A percentile compares a stretch with the other conserved stretches of the same genome.
These are phyloP conservation scores for Stevia rebaudiana DNA, from an alignment of 140 eudicot species.

Conservation along the genomic window DNA sequence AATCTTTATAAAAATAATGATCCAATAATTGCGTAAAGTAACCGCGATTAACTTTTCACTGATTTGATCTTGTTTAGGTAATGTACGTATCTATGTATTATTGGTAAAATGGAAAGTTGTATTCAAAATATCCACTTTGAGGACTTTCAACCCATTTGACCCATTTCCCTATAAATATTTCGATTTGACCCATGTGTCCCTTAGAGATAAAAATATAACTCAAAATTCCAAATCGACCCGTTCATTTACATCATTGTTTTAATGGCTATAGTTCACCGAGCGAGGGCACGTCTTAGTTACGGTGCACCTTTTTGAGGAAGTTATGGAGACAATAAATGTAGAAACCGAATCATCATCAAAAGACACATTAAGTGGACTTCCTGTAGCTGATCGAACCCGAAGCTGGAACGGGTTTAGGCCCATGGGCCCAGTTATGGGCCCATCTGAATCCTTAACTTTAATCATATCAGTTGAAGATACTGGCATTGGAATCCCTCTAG, in stretches of 20 bases:
- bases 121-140: not conserved
- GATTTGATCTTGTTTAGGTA: not conserved
- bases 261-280: slow-evolving; percentile 70
- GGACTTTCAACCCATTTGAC: not conserved
- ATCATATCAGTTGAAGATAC: slow-evolving; percentile 93
- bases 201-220: slow-evolving; percentile 1
- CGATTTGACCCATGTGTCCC: not conserved
- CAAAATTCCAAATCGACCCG: not conserved
- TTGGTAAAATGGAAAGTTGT: not conserved
- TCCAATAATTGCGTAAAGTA: not conserved
- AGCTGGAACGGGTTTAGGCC: slow-evolving; percentile 69
- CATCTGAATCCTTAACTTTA: slow-evolving; percentile 39
- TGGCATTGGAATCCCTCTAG: slow-evolving; percentile 78
- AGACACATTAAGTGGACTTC: slow-evolving; percentile 75
- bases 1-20: not conserved
- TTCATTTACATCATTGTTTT: too few relatives aligned
- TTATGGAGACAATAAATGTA: slow-evolving; percentile 46
- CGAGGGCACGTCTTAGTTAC: slow-evolving; percentile 88
- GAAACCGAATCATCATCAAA: slow-evolving; percentile 51
- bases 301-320: slow-evolving; percentile 84
- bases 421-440: slow-evolving; percentile 27
- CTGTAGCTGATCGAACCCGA: slow-evolving; percentile 65
- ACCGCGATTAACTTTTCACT: not conserved
- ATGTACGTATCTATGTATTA: too few relatives aligned
- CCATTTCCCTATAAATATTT: not conserved